Conservation (phyloP, 345 rosid genomes). For the Eutrema yunnanense region DNA sequence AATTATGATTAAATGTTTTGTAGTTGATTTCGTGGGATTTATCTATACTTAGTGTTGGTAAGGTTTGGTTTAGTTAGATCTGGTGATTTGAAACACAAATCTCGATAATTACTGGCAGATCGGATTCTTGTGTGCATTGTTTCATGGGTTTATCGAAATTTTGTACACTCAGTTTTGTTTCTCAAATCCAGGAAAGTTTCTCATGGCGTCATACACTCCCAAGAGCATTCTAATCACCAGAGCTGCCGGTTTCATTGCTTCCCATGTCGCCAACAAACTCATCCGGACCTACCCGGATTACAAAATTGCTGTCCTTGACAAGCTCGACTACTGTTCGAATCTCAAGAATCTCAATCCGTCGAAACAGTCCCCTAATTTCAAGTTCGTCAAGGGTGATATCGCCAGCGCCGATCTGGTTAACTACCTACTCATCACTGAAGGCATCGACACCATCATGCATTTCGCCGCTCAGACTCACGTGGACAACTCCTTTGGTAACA, state of each 20-base stretch:
- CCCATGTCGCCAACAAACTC: conserved; percentile 68
- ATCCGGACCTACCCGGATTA: conserved; percentile 64
- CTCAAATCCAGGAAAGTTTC: not conserved
- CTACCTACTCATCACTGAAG: conserved; percentile 75
- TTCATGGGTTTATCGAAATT: not conserved
- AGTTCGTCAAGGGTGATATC: conserved; percentile 71
- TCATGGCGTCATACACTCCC: conserved; percentile 48
- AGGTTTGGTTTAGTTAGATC: not conserved
- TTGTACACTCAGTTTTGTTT: not conserved
- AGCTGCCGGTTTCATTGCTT: conserved; percentile 81
- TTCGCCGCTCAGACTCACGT: conserved; percentile 86
- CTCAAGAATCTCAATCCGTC: conserved; percentile 67
- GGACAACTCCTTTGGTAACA: conserved; percentile 81
- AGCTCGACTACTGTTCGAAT: conserved; percentile 79
- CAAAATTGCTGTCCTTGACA: conserved; percentile 78
- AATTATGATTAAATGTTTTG: not conserved
- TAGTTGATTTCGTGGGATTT: too few relatives aligned
- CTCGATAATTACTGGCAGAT: not conserved
- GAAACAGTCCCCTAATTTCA: conserved; percentile 53
- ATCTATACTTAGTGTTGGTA: not conserved
- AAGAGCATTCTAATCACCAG: conserved; percentile 76
- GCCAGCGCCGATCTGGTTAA: conserved; percentile 81
- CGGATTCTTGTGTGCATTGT: not conserved
- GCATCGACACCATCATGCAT: conserved; percentile 84
- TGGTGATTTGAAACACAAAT: not conserved